Percentiles rank a stretch among this genome's conserved stretches.
These are phyloP conservation scores for Corylus heterophylla DNA, from an alignment of 306 rosid species.

Conservation along the genomic window DNA sequence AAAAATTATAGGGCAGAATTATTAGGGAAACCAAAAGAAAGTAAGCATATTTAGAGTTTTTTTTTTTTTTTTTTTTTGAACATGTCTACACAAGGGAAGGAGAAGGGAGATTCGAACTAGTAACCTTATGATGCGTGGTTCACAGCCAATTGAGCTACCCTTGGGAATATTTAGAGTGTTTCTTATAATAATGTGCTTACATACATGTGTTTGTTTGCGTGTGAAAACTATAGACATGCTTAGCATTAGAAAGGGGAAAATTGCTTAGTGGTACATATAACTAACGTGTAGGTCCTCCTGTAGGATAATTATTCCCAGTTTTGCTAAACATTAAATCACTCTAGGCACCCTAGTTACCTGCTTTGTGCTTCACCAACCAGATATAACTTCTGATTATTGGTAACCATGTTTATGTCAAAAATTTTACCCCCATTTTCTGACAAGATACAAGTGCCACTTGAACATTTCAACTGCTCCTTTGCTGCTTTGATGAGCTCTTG, in stretches of 20 bases:
- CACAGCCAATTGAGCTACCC: no score
- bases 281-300: no score
- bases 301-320: not conserved
- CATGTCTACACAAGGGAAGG: no score
- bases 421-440: slow-evolving; percentile 45
- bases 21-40: not conserved
- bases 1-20: not conserved
- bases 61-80: no score
- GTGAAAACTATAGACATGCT: no score
- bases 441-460: slow-evolving; percentile 22
- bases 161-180: no score
- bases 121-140: no score
- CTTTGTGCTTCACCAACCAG: slow-evolving; percentile 24
- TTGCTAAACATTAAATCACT: not conserved
- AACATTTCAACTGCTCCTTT: slow-evolving; percentile 17
- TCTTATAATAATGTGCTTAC: no score
- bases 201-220: no score
- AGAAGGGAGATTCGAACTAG: no score
- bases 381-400: slow-evolving; percentile 39
- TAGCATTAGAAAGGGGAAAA: not conserved
- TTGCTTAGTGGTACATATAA: not conserved
- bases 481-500: slow-evolving; percentile 39
- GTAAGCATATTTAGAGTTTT: not conserved
- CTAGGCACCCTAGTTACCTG: not conserved
- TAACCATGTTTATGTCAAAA: slow-evolving; percentile 32